These are phyloP conservation scores for Mucor racemosus DNA, from an alignment of 371 early-diverging fungal genomes.

Conservation along the genomic window DNA sequence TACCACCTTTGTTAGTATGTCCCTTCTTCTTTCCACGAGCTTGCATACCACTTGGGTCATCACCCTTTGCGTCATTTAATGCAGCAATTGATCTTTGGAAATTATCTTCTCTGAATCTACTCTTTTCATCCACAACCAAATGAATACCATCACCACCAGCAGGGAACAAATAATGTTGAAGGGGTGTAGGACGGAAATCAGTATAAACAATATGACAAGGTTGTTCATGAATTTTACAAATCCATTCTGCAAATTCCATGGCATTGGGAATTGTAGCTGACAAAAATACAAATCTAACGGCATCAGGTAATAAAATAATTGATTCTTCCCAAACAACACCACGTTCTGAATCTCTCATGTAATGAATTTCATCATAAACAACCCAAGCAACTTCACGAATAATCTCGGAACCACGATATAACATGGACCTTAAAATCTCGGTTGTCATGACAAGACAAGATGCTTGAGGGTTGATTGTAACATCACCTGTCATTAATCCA, in stretches of 20 bases:
- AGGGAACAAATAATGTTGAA: constrained; percentile 98
- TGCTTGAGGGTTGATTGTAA: constrained; percentile 97
- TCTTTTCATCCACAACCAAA: constrained; percentile 96
- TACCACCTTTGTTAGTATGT: constrained; percentile 59
- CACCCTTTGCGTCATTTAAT: constrained; percentile 69
- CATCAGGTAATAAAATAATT: constrained; percentile 95
- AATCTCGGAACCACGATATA: constrained; percentile 98
- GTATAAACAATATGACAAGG: constrained; percentile 99
- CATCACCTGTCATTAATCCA: constrained; percentile 99
- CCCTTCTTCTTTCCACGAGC: constrained; percentile 38
- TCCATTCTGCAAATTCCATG: constrained; percentile 99
- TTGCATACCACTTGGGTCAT: constrained; percentile 52
- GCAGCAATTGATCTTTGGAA: constrained; percentile 89
- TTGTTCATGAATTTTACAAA: constrained; percentile 94
- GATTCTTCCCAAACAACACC: constrained; percentile 99
- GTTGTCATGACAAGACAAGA: constrained; percentile 99
- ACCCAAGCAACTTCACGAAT: constrained; percentile 99
- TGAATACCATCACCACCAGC: constrained; percentile 93
- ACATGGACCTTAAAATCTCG: constrained; percentile 99
- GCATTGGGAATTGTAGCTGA: constrained; percentile 99
- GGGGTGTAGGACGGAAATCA: constrained; percentile 98
- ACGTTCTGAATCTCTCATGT: constrained; percentile 96
- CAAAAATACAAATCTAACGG: constrained; percentile 96
- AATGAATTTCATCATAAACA: constrained; percentile 99
- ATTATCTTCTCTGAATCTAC: constrained; percentile 93